Evolutionary conservation across 2,329 filamentous ascomycete genomes (phyloP), one percentile per base, ranked within the genome.

Genomic region (Neurospora crassa): DNA sequence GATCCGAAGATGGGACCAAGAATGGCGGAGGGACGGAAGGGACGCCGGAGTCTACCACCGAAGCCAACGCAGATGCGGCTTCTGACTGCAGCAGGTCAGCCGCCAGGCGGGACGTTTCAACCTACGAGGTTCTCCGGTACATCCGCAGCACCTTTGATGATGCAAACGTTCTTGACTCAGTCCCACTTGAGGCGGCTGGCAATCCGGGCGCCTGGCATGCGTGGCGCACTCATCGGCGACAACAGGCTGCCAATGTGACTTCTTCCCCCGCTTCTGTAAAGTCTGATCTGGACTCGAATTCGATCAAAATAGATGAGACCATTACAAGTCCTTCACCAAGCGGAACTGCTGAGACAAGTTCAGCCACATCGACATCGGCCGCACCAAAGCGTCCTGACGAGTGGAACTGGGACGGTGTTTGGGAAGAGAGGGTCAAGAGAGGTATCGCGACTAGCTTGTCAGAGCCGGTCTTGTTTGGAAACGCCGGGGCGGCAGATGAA

Each of bases 381-480:
- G 63, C 68, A 14, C 45, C 75, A 40, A 82, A 90, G 72, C 84
- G 87, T 68, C 93, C 93, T 0, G 92, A 91, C 7, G 91, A 97
- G 76, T 98, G 95, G 95, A 97, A 97, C 78, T 98, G 95, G 95
- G 93, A 97, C 77, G 94, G 95, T 0, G 95, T 98, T 0, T 99
- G 95, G 95, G 92, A 96, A 79, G 91, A 94, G 74, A 87, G 95
- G 70, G 94, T 97, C 0, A 90, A 89, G 80, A 92, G 91, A 79
- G 91, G 91, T 20, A 88, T 97, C 63, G 87, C 90, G 69, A 86
- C 87, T 11, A 97, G 93, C 77, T 82, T 93, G 68, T 92, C 92
- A 0, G 95, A 98, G 75, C 84, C 89, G 1, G 90, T 93, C 5
- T 82, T 98, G 34, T 98, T 90, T 81, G 93, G 93, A 6, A 86